Conservation (phyloP, 495 filamentous ascomycete species). For the Entonaema liquescens region DNA sequence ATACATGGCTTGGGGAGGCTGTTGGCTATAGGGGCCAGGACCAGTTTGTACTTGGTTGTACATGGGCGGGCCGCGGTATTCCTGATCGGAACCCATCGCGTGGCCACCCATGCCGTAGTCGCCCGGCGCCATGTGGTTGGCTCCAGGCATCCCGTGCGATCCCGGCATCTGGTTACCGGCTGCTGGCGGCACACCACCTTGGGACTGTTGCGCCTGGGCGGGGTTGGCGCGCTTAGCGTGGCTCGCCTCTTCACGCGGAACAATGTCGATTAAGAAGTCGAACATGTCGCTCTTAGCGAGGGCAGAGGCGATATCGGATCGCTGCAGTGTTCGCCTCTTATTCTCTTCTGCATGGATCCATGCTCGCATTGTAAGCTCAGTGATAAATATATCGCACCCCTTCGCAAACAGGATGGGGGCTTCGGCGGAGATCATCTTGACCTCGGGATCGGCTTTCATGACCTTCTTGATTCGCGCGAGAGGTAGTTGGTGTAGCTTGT, state of each 20-base stretch:
- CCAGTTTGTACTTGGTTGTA: slow-evolving; percentile 81
- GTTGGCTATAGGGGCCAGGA: slow-evolving; percentile 75
- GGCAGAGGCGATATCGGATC: slow-evolving; percentile 94
- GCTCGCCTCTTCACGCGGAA: slow-evolving; percentile 91
- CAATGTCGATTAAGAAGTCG: slow-evolving; percentile 99
- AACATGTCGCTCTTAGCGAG: slow-evolving; percentile 99
- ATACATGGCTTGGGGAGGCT: slow-evolving; percentile 74
- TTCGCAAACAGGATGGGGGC: slow-evolving; percentile 98
- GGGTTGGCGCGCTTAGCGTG: slow-evolving; percentile 79
- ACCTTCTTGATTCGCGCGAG: slow-evolving; percentile 99
- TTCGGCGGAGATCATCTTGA: slow-evolving; percentile 99
- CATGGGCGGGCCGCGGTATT: slow-evolving; percentile 82
- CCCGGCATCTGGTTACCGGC: slow-evolving; percentile 67
- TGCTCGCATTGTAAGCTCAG: slow-evolving; percentile 98
- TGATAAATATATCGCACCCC: slow-evolving; percentile 99
- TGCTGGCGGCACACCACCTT: slow-evolving; percentile 57
- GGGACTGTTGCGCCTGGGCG: slow-evolving; percentile 53
- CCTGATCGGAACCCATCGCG: slow-evolving; percentile 73
- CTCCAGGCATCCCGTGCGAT: slow-evolving; percentile 65
- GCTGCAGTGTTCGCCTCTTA: slow-evolving; percentile 93
- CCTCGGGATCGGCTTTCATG: slow-evolving; percentile 99
- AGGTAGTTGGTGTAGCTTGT: slow-evolving; percentile 95
- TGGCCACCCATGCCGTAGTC: slow-evolving; percentile 72
- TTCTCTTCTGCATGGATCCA: slow-evolving; percentile 99
- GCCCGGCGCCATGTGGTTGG: slow-evolving; percentile 73